Conservation (phyloP, 129 eudicot genomes). For the Tagetes erecta region DNA sequence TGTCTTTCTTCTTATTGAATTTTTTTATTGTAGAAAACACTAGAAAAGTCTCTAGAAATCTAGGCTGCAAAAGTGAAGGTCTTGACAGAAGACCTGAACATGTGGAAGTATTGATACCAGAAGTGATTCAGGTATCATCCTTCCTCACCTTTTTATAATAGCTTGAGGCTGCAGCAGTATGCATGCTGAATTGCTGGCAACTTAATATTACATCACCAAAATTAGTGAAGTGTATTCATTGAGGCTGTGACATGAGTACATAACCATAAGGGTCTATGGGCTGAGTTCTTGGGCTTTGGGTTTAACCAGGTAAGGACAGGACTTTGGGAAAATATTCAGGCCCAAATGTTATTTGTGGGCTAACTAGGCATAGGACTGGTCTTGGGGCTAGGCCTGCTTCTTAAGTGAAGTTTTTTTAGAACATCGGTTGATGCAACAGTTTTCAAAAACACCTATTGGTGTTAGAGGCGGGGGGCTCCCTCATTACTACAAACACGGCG, state of each 20-base stretch:
- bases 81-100: conserved; percentile 47
- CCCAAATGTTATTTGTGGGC: conserved; percentile 1
- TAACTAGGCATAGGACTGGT: neutral
- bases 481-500: too few species aligned
- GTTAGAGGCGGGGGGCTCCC: too few species aligned
- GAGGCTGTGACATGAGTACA: neutral
- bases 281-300: neutral
- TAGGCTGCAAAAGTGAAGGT: conserved; percentile 59
- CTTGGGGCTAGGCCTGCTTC: neutral
- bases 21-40: conserved; percentile 72
- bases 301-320: neutral
- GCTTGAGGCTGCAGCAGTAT: conserved; percentile 25
- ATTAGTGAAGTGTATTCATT: neutral
- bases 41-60: conserved; percentile 72
- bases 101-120: conserved; percentile 88
- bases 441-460: too few species aligned
- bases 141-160: conserved; percentile 26
- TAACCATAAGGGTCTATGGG: neutral
- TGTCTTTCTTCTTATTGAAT: conserved; percentile 24
- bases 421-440: too few species aligned
- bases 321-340: conserved; percentile 6
- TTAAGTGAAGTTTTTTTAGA: neutral
- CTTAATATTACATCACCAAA: neutral
- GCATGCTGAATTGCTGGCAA: neutral
- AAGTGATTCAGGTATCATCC: conserved; percentile 77